Percentiles rank a stretch among this genome's conserved stretches.
Evolutionary conservation across 257 asterid genomes (phyloP).

Genomic region (Solanum sejunctum): DNA sequence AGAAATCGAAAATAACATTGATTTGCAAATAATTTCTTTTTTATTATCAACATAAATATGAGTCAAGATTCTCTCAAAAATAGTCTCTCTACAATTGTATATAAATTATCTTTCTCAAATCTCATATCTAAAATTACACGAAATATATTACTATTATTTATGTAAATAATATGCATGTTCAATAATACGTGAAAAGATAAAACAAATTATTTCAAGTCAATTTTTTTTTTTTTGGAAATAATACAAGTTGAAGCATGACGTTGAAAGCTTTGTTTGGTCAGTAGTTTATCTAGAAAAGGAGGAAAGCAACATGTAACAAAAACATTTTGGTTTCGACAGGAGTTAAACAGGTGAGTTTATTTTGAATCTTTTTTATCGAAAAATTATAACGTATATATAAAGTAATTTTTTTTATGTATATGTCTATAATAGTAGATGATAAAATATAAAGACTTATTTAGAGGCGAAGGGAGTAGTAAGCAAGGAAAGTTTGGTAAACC

Average conservation of each 20-base stretch:
- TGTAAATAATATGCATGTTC: background rate
- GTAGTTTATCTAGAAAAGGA: background rate
- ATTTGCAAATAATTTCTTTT: too few relatives aligned
- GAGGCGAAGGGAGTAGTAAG: too few relatives aligned
- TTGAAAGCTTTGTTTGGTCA: background rate
- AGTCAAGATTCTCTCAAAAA: background rate
- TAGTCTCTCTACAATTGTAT: background rate
- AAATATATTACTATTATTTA: too few relatives aligned
- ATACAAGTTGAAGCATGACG: background rate
- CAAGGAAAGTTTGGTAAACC: background rate
- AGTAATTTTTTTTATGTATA: background rate
- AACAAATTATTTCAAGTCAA: background rate
- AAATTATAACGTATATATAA: background rate
- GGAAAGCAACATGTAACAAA: background rate
- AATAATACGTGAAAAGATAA: background rate
- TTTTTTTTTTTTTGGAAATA: background rate
- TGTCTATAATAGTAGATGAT: background rate
- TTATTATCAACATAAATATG: background rate
- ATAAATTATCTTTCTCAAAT: background rate
- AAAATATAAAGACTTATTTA: too few relatives aligned
- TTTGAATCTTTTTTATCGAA: background rate
- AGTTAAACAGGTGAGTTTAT: background rate
- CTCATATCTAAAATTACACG: too few relatives aligned
- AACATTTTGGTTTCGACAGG: background rate
- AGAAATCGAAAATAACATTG: too few relatives aligned